Base-by-base conservation (phyloP, 148 eudicot species). In the Amaranthus cruentus region DNA sequence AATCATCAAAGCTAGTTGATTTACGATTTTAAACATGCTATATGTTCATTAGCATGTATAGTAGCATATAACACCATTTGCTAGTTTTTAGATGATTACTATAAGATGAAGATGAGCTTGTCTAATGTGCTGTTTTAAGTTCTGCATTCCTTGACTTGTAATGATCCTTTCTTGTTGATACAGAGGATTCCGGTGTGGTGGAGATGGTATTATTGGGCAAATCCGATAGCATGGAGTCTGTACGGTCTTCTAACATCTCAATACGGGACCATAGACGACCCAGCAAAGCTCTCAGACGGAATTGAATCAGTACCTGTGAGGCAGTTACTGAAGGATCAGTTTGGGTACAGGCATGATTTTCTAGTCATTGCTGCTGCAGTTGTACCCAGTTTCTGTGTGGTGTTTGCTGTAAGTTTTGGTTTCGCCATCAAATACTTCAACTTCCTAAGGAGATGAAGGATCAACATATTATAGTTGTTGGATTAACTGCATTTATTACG, bases 121-220 rank as follows among this genome's bases (percentile, higher is more conserved):
- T 15, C 46, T 15, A 43, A 11, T 4, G 51, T 54, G 57, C 67
- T 50, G 4, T 4, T 6, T 62, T 61, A 10, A 5, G 6, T 5
- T 61, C 46, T 11, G 67, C 56, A 49, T 50, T 46, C 9, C 38
- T 50, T 44, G 3, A 46, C 6, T 15, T 28, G 52, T 6, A 56
- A 48, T 38, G 12, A 74, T 28, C 4, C 13, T n/a, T 55, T 64
- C 11, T 28, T 56, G 44, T 47, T 58, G 47, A 28, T 48, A 12
- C 89, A 92, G 97, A 84, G 93, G 80, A 87, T 92, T 11, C 97
- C 97, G 3, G 75, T 87, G 67, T 92, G 93, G 90, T 92, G 97
- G 97, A 82, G 97, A 85, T 92, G 97, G 97, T 92, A 90, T 72
- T 92, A 90, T 51, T 92, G 97, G 97, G 93, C 88, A 38, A 92